Evolutionary conservation across 2,329 filamentous ascomycete genomes (phyloP).

Genomic region (Zopfia rhizophila): DNA sequence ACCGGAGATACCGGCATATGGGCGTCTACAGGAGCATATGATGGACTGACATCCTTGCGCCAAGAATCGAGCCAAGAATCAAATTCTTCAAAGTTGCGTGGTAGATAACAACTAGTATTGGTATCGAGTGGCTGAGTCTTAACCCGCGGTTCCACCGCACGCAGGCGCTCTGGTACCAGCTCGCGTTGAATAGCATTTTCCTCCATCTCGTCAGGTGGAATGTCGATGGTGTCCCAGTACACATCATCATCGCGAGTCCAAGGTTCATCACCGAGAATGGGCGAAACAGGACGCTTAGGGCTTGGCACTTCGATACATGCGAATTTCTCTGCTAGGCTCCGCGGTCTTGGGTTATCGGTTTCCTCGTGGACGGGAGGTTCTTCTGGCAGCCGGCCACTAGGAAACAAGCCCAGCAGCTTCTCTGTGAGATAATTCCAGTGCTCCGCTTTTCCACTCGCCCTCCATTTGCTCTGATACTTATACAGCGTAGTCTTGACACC

Average conservation of each 20-base stretch:
- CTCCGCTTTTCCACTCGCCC: conserved; percentile 17
- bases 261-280: conserved; percentile 32
- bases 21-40: conserved; percentile 1
- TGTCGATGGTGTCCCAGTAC: conserved; percentile 33
- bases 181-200: conserved; percentile 4
- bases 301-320: conserved; percentile 24
- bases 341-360: not conserved
- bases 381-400: conserved; percentile 32
- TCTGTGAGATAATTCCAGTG: conserved; percentile 28
- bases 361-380: conserved; percentile 28
- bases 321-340: conserved; percentile 37
- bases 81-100: conserved; percentile 10
- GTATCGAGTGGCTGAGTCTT: conserved; percentile 17
- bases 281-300: not conserved
- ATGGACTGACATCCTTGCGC: conserved; percentile 12
- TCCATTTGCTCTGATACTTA: conserved; percentile 18
- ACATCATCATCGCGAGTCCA: conserved; percentile 40
- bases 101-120: too few species aligned
- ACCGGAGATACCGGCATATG: not conserved
- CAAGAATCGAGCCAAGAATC: conserved; percentile 22
- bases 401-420: conserved; percentile 24
- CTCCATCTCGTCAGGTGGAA: not conserved
- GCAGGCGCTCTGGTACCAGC: too few species aligned
- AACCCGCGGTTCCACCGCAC: too few species aligned
- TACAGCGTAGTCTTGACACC: conserved; percentile 24